A percentile compares a stretch with the other conserved stretches of the same genome.
phyloP scores from a whole-genome alignment of 805 yeast genomes.

The Candida silvatica region DNA sequence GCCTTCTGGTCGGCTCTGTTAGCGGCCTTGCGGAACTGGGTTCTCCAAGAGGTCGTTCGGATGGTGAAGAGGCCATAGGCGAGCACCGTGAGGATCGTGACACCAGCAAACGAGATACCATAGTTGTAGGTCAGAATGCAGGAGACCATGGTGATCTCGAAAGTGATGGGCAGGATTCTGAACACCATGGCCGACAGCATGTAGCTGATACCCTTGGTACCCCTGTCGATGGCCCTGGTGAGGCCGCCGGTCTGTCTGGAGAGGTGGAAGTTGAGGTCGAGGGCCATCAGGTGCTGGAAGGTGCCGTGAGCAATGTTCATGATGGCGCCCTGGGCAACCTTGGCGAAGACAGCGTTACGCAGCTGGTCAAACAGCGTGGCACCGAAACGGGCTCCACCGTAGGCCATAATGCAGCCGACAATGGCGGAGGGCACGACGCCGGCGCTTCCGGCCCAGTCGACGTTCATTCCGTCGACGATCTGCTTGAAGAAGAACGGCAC shows the following conservation, averaged over 20 bases:
- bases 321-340: constrained; percentile 92
- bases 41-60: constrained; percentile 93
- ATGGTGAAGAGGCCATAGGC: constrained; percentile 84
- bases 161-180: constrained; percentile 86
- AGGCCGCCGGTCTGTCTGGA: constrained; percentile 93
- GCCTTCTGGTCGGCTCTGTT: constrained; percentile 92
- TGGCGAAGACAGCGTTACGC: constrained; percentile 91
- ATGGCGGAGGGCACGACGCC: constrained; percentile 54
- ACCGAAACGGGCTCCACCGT: constrained; percentile 92
- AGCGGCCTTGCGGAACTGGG: constrained; percentile 81
- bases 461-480: constrained; percentile 87
- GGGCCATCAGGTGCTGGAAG: constrained; percentile 69
- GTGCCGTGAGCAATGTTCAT: constrained; percentile 84
- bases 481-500: constrained; percentile 91
- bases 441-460: constrained; percentile 66
- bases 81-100: constrained; percentile 82
- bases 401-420: constrained; percentile 66
- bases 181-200: constrained; percentile 96
- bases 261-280: constrained; percentile 86
- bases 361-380: constrained; percentile 91
- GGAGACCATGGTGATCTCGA: constrained; percentile 88
- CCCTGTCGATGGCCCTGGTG: constrained; percentile 94
- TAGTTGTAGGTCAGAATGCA: constrained; percentile 91
- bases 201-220: constrained; percentile 93
- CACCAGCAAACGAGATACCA: constrained; percentile 82